These are phyloP conservation scores for Colletotrichum sojae DNA, from an alignment of 2,329 filamentous ascomycete genomes.

Conservation along the genomic window DNA sequence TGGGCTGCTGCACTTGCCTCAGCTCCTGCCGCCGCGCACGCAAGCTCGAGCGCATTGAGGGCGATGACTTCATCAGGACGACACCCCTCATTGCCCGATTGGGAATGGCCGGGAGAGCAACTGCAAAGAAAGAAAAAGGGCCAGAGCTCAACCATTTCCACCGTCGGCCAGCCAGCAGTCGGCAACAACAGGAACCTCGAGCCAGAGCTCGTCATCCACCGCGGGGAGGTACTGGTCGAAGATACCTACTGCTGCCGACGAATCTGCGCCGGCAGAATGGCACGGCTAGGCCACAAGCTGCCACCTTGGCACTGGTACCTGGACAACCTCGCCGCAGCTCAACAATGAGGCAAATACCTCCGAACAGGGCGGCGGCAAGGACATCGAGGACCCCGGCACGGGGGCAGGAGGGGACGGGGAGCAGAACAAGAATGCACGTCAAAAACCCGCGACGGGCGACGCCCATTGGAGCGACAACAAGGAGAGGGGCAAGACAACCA, in stretches of 20 bases:
- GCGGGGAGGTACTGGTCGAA: too few species aligned
- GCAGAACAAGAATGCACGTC: constrained; percentile 35
- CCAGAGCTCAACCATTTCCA: constrained; percentile 11
- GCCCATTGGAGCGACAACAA: constrained; percentile 35
- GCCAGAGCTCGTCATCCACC: too few species aligned
- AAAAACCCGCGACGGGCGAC: constrained; percentile 23
- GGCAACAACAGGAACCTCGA: not conserved
- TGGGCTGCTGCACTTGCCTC: not conserved
- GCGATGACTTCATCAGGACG: constrained; percentile 34
- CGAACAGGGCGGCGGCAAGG: constrained; percentile 15
- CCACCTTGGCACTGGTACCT: constrained; percentile 21
- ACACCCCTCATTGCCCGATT: constrained; percentile 12
- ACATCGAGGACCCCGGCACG: constrained; percentile 22
- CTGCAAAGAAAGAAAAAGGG: not conserved
- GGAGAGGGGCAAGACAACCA: constrained; percentile 7
- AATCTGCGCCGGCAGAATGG: not conserved
- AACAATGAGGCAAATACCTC: constrained; percentile 28
- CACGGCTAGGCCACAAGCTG: constrained; percentile 13
- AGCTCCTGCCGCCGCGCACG: not conserved
- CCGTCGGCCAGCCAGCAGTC: constrained; percentile 15
- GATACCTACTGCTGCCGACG: too few species aligned
- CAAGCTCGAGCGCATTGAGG: constrained; percentile 12
- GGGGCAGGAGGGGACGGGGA: constrained; percentile 18
- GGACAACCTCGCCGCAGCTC: constrained; percentile 21
- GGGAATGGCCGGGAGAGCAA: constrained; percentile 6